Conservation (phyloP, 768 basidiomycete genomes). For the Lactarius sanguifluus region DNA sequence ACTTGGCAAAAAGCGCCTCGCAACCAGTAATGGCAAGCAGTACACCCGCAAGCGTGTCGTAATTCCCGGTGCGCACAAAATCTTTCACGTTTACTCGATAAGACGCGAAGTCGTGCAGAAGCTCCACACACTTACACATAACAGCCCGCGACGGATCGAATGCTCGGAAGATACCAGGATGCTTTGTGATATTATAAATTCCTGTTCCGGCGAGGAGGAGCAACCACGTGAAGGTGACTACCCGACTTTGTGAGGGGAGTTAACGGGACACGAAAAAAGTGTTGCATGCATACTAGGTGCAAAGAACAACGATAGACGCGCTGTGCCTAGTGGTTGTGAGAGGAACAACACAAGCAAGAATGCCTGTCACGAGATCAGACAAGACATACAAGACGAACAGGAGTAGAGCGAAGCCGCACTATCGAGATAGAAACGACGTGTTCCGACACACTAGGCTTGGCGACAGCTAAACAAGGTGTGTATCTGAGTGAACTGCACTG, state of each 20-base stretch:
- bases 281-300: conserved; percentile 46
- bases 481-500: neutral
- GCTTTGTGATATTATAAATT: conserved; percentile 53
- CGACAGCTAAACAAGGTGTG: conserved; percentile 42
- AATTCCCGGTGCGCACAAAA: conserved; percentile 64
- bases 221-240: conserved; percentile 60
- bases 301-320: conserved; percentile 49
- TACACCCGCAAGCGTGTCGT: conserved; percentile 60
- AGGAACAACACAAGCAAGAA: conserved; percentile 61
- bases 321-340: conserved; percentile 60
- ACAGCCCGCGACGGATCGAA: conserved; percentile 67
- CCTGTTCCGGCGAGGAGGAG: conserved; percentile 51
- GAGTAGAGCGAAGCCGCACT: conserved; percentile 37
- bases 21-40: conserved; percentile 66
- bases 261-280: neutral
- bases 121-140: conserved; percentile 42
- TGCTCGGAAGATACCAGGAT: conserved; percentile 62
- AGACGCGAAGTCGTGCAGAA: neutral
- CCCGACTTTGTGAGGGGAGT: neutral
- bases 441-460: conserved; percentile 46
- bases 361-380: conserved; percentile 36
- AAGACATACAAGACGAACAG: neutral
- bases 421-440: conserved; percentile 59
- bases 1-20: conserved; percentile 71
- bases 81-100: conserved; percentile 37